These are phyloP conservation scores for Tylopilus orsonianus DNA, from an alignment of 1,284 basidiomycete species.

Conservation along the genomic window DNA sequence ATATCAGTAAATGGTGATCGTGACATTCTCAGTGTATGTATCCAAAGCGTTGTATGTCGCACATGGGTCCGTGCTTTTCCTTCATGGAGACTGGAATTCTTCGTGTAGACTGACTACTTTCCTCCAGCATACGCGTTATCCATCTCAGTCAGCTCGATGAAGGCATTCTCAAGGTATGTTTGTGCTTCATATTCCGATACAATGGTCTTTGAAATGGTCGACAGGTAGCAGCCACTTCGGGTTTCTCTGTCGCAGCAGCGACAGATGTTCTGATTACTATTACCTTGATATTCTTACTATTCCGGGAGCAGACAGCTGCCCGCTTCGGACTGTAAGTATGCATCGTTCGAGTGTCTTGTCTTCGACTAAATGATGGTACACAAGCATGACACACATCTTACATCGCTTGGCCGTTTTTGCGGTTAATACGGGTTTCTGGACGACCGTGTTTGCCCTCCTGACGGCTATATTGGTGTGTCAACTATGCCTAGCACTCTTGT, in stretches of 20 bases:
- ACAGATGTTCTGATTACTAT: conserved; percentile 13
- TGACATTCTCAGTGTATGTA: not conserved
- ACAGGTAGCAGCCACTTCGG: not conserved
- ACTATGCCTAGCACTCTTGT: not conserved
- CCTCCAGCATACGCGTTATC: conserved; percentile 1
- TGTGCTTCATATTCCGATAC: not conserved
- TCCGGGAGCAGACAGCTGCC: not conserved
- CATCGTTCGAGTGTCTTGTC: not conserved
- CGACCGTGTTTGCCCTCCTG: conserved; percentile 14
- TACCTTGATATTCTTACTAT: conserved; percentile 4
- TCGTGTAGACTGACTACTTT: too few species aligned
- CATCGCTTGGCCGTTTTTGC: conserved; percentile 13
- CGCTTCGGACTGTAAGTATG: not conserved
- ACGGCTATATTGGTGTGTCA: conserved; percentile 8
- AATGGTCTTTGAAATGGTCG: not conserved
- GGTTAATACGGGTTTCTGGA: conserved; percentile 14
- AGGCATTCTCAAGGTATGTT: not conserved
- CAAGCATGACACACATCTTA: conserved; percentile 9
- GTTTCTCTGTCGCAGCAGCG: not conserved
- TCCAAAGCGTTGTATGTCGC: not conserved
- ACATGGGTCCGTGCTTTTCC: not conserved
- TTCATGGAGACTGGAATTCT: not conserved
- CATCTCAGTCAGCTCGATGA: not conserved
- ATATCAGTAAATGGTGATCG: not conserved
- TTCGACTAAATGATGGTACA: not conserved